Percentiles rank a stretch among this genome's conserved stretches.
Conservation (phyloP, 164 flowering plant genomes). For the Magnolia changhungtana region DNA sequence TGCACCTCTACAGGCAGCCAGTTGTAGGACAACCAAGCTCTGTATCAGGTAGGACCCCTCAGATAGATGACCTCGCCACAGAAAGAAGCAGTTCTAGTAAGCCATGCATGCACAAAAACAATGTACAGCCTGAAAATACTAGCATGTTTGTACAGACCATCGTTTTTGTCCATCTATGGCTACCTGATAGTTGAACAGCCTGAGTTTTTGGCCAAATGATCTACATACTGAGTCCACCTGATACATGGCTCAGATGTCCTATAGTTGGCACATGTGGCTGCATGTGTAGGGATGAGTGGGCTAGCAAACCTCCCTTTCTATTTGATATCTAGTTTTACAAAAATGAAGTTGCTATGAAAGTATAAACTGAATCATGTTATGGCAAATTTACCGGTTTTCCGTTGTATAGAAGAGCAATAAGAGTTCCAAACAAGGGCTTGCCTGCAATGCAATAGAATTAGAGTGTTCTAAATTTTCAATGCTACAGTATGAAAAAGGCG, state of each 20-base stretch:
- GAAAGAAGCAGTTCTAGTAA: no score
- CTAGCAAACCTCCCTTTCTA: background rate
- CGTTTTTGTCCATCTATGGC: background rate
- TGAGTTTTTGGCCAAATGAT: background rate
- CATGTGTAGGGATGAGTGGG: background rate
- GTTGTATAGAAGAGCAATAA: slow-evolving; percentile 72
- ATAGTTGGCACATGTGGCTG: background rate
- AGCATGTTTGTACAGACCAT: background rate
- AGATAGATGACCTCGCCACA: no score
- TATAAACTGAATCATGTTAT: background rate
- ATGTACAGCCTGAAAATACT: no score
- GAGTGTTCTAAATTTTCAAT: background rate
- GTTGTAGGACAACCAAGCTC: no score
- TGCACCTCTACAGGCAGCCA: no score
- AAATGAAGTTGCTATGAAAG: background rate
- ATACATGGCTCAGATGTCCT: background rate
- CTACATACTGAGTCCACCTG: background rate
- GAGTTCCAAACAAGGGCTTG: slow-evolving; percentile 96
- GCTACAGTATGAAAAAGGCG: background rate
- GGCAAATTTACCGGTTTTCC: slow-evolving; percentile 72
- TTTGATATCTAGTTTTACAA: background rate
- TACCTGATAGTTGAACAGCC: background rate
- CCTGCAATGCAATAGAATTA: slow-evolving; percentile 46
- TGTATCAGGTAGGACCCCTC: no score
- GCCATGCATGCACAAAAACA: no score